Evolutionary conservation across 2,329 filamentous ascomycete genomes (phyloP), one percentile per base, ranked within the genome.

Genomic region (Hypomyces rosellus): DNA sequence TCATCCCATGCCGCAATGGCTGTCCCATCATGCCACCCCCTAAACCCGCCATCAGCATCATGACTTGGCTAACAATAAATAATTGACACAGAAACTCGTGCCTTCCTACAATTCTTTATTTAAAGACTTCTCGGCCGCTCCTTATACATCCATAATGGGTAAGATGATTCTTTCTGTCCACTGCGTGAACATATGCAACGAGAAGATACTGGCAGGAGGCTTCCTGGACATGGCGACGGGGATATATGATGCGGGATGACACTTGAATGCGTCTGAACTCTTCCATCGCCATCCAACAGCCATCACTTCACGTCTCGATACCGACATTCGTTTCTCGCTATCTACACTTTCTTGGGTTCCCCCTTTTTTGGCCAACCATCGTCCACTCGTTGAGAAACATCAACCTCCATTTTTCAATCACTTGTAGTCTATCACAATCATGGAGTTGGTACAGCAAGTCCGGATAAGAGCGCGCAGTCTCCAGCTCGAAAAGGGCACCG

Each of bases 291-390:
- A 46, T 52, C 48, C 34, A 20, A 12, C 53, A 53, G 49, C 50
- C 60, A 50, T 55, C 53, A 46, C 58, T 59, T 54, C 59, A 59
- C 55, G 46, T 52, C 56, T 57, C 63, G 54, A 68, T 65, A 67
- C 54, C 59, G 58, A 60, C 63, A 64, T 69, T 65, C 67, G 65
- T 69, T 72, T 57, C 49, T 53, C 59, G 59, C 59, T 65, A 74
- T 75, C 63, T 75, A 74, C 67, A 58, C 60, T 70, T 73, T 74
- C 65, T 74, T 74, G 68, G 72, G 65, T 69, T 62, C 57, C 55
- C 54, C 52, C 45, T 53, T 67, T 66, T 68, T 65, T 61, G 61
- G 60, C 59, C 57, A 49, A 55, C 18, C 38, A 63, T 48, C 55
- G 62, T 58, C 53, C 55, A 56, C 54, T 54, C 51, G 49, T 50